A percentile compares a stretch with the other conserved stretches of the same genome.
Conservation (phyloP, 164 flowering plant genomes). For the Pachysandra terminalis region DNA sequence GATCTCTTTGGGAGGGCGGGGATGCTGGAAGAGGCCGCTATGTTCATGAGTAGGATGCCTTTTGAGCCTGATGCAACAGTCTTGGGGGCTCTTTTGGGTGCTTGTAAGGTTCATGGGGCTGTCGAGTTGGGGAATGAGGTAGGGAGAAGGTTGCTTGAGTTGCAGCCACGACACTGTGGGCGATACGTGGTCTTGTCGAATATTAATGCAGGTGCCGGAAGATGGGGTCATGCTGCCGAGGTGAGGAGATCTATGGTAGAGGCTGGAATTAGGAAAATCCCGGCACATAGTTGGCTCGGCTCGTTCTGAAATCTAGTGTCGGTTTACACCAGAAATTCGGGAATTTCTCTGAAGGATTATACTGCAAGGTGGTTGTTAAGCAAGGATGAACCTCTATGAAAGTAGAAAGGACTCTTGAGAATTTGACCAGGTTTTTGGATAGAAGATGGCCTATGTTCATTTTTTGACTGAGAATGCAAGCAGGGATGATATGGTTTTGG, state of each 20-base stretch:
- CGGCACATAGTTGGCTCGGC: conserved; percentile 42
- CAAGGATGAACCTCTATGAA: no score
- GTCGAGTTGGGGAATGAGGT: conserved; percentile 46
- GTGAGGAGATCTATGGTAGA: conserved; percentile 54
- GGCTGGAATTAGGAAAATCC: conserved; percentile 47
- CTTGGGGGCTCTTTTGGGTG: conserved; percentile 74
- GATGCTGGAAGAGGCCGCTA: conserved; percentile 47
- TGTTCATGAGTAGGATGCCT: conserved; percentile 54
- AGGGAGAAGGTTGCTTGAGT: conserved; percentile 46
- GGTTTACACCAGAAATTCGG: neutral
- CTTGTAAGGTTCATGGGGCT: conserved; percentile 68
- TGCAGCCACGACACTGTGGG: conserved; percentile 66
- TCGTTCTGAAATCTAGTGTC: neutral
- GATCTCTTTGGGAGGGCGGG: conserved; percentile 85
- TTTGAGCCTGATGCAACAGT: conserved; percentile 72
- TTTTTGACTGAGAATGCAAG: no score
- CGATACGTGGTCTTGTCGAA: conserved; percentile 55
- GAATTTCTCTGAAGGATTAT: neutral
- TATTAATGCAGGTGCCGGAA: conserved; percentile 54
- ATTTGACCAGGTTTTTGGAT: no score
- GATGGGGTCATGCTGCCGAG: conserved; percentile 53
- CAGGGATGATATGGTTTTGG: no score
- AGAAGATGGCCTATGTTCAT: no score
- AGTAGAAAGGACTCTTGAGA: no score
- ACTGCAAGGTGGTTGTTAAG: neutral